phyloP scores from a whole-genome alignment of 2,329 filamentous ascomycete species.

The Samsoniella hepiali region DNA sequence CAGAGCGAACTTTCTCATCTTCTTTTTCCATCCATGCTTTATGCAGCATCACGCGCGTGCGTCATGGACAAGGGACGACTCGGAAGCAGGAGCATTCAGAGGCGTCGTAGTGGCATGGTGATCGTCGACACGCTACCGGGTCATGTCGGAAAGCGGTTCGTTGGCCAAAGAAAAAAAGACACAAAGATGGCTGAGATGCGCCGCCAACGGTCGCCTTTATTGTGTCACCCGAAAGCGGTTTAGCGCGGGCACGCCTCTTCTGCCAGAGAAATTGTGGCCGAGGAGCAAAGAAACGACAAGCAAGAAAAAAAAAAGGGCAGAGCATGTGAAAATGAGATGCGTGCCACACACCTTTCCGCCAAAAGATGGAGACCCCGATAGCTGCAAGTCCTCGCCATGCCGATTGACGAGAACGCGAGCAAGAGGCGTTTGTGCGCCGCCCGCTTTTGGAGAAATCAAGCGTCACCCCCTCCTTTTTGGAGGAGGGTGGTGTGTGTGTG shows the following conservation, averaged over 20 bases:
- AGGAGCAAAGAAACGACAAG: not conserved
- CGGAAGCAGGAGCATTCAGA: not conserved
- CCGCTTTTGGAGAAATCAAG: not conserved
- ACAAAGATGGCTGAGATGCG: not conserved
- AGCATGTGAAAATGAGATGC: slow-evolving; percentile 10
- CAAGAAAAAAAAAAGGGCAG: not conserved
- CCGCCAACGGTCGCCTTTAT: no score
- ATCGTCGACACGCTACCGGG: slow-evolving; percentile 12
- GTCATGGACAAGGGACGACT: slow-evolving; percentile 6
- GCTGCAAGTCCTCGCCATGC: not conserved
- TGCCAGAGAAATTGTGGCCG: slow-evolving; percentile 1
- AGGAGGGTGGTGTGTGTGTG: not conserved
- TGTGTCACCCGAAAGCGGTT: not conserved
- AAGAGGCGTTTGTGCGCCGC: not conserved
- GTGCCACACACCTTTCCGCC: not conserved
- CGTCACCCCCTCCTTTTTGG: not conserved
- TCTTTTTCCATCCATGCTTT: not conserved
- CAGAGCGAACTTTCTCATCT: not conserved
- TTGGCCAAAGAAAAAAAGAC: not conserved
- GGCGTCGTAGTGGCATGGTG: not conserved
- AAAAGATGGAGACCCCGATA: slow-evolving; percentile 7
- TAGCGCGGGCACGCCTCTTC: not conserved
- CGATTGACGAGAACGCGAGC: slow-evolving; percentile 14
- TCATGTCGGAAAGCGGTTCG: slow-evolving; percentile 11
- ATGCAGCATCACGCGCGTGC: not conserved